Evolutionary conservation across 2,329 filamentous ascomycete species (phyloP), one percentile per base, ranked within the genome.

Genomic region (Colletotrichum karsti): DNA sequence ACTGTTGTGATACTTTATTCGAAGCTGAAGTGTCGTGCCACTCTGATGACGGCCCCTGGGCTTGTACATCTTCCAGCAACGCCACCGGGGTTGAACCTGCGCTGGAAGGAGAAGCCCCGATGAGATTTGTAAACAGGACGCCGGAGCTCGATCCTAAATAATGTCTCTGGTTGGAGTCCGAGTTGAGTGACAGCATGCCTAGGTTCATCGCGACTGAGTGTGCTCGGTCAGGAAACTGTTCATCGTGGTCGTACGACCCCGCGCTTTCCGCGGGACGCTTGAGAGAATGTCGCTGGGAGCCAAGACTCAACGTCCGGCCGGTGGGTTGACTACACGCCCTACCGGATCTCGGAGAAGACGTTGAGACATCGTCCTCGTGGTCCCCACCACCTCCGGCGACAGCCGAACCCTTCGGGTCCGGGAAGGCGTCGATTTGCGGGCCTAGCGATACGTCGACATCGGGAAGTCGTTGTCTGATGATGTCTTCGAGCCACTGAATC

Each of bases 161-260:
- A 48, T 80, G 78, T 41, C 73, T 74, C 33, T 80, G 78, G n/a
- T 73, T 72, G 1, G 77, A 77, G 56, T 81, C 78, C 0, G 78
- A 78, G 51, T 80, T 78, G 10, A 81, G 73, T 2, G 79, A 78
- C 8, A 81, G 70, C 72, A 80, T 76, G 0, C 78, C 79, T 1
- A 81, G 65, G 26, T 79, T 76, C 20, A 78, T 72, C 1, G 79
- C 76, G 15, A 80, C 76, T 0, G 78, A 70, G 55, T 73, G 72
- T 0, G 73, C 80, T n/a, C 93, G 85, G 51, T 85, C 82, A 7
- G 83, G 73, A 69, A 85, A 87, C 48, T 81, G 77, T 62, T 86
- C 83, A 6, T 79, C 78, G 8, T 85, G 82, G 69, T 86, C 86
- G 71, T 84, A 83, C 8, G 82, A 42, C 1, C 42, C 58, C 50